Evolutionary conservation across 345 rosid genomes (phyloP), one percentile per base, ranked within the genome.

Genomic region (Melaleuca alternifolia): DNA sequence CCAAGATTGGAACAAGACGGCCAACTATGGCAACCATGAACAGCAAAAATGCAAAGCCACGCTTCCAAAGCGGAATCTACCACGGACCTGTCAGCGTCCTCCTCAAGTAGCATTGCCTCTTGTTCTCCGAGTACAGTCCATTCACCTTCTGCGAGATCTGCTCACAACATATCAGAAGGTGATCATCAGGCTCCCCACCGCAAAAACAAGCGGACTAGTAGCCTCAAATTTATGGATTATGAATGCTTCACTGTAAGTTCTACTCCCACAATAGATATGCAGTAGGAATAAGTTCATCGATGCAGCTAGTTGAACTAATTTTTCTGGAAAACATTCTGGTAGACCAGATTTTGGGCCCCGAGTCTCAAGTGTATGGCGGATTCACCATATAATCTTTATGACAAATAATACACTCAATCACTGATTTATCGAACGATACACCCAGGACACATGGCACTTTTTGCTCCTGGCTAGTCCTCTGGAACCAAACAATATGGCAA

Each of bases 71-170:
- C 23, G 20, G 14, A 20, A 87, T 87, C 91, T 93, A 96, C 99
- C 98, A 96, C 10, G 99, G 99, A 86, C 98, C 98, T 0, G 99
- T 93, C 91, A 91, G 88, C 57, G 99, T 94, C 93, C 99, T 91
- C 86, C 96, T 92, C 94, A 97, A 90, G 92, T 46, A 71, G 18
- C 98, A 91, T 59, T 89, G 95, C 87, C 91, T 92, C 90, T 94
- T 94, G 75, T 89, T 89, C 85, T 95, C 93, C 92, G 91, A 87
- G 86, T 92, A 89, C 90, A 33, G 46, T 65, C 85, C 92, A 33
- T 86, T 88, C 85, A 86, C 84, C 84, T 56, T 88, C 89, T 89
- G 91, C 61, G 84, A 20, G 20, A 83, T 85, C 93, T 90, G 86
- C 41, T 28, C 23, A 44, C 24, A 28, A 86, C 53, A 83, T 18